phyloP scores from a whole-genome alignment of 192 early-diverging fungal species.

The Podila verticillata region DNA sequence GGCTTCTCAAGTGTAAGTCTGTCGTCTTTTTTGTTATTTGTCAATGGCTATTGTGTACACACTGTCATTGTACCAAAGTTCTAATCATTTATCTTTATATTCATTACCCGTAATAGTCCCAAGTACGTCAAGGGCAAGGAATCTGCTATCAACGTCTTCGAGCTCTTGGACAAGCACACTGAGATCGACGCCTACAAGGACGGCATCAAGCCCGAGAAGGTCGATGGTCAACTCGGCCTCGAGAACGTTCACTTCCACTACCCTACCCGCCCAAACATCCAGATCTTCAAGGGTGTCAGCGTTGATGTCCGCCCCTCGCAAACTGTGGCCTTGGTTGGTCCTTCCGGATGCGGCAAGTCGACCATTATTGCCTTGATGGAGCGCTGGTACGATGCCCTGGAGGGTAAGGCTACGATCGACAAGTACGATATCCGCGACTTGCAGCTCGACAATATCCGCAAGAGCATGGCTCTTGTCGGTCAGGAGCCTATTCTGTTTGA shows the following conservation, averaged over 20 bases:
- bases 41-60: constrained; percentile 83
- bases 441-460: constrained; percentile 70
- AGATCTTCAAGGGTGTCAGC: constrained; percentile 65
- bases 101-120: constrained; percentile 47
- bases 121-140: constrained; percentile 72
- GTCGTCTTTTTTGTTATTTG: neutral
- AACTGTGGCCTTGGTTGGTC: constrained; percentile 87
- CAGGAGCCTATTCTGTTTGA: constrained; percentile 72
- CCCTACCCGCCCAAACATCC: constrained; percentile 64
- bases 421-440: constrained; percentile 66
- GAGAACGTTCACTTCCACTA: constrained; percentile 71
- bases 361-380: constrained; percentile 52
- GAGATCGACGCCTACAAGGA: constrained; percentile 68
- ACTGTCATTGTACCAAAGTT: constrained; percentile 76
- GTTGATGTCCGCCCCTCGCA: constrained; percentile 61
- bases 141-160: constrained; percentile 76
- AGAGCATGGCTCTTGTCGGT: constrained; percentile 78
- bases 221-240: constrained; percentile 60
- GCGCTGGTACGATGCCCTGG: constrained; percentile 54
- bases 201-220: constrained; percentile 53
- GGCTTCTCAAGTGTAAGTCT: constrained; percentile 56
- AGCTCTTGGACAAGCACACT: constrained; percentile 74
- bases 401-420: constrained; percentile 72
- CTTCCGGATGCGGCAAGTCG: constrained; percentile 83
- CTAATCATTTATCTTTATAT: constrained; percentile 64